Percentiles rank a stretch among this genome's conserved stretches.
These are phyloP conservation scores for Globisporangium recalcitrans DNA, from an alignment of 352 stramenopile species.

Conservation along the genomic window DNA sequence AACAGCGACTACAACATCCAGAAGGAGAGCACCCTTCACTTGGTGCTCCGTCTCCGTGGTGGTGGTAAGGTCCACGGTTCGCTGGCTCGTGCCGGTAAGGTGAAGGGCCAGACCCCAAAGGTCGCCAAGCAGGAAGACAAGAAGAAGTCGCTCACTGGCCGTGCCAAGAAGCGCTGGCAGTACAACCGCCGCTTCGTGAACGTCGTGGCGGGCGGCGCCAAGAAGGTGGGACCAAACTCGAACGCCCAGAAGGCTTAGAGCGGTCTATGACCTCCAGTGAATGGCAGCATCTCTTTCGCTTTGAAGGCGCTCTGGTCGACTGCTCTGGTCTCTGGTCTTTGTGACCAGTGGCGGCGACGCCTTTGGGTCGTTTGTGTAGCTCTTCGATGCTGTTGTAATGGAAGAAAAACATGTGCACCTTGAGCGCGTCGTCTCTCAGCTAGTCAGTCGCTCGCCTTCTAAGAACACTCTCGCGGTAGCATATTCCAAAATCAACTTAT, in stretches of 20 bases:
- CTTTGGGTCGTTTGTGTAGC: not conserved
- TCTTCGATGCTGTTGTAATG: constrained; percentile 8
- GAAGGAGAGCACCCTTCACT: constrained; percentile 95
- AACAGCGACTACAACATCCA: constrained; percentile 96
- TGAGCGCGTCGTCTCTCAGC: constrained; percentile 20
- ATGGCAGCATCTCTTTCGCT: constrained; percentile 11
- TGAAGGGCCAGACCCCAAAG: constrained; percentile 99
- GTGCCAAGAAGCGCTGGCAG: constrained; percentile 99
- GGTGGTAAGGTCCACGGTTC: constrained; percentile 99
- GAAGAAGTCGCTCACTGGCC: constrained; percentile 96
- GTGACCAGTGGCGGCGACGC: not conserved
- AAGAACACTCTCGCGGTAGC: constrained; percentile 18
- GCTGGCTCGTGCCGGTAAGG: constrained; percentile 99
- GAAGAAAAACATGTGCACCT: constrained; percentile 7
- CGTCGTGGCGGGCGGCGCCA: constrained; percentile 95
- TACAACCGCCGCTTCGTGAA: constrained; percentile 99
- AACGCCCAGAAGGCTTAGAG: constrained; percentile 92
- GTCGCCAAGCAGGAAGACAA: constrained; percentile 97
- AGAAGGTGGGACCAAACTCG: constrained; percentile 97
- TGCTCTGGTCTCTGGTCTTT: not conserved
- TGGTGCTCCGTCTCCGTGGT: constrained; percentile 93
- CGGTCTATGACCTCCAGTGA: not conserved
- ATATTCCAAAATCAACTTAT: constrained; percentile 57
- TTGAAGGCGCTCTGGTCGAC: constrained; percentile 1
- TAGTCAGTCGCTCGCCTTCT: constrained; percentile 1